Conservation (phyloP, 2,329 filamentous ascomycete species). For the Ophiostoma sp. region DNA sequence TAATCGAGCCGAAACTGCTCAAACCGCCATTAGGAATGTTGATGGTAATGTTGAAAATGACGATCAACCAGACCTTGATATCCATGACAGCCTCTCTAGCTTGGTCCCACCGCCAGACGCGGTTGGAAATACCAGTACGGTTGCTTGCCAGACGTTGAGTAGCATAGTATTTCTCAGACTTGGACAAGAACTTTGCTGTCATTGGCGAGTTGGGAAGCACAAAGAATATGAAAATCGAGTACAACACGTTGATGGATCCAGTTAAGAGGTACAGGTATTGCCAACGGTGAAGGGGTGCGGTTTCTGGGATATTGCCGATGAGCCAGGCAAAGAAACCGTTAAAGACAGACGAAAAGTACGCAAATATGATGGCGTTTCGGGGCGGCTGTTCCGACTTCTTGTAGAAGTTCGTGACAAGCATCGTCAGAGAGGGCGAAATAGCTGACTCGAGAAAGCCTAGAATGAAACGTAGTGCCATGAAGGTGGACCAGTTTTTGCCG, state of each 20-base stretch:
- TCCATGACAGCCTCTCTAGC: constrained; percentile 9
- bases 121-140: constrained; percentile 14
- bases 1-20: constrained; percentile 11
- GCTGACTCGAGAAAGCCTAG: constrained; percentile 34
- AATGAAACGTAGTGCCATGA: constrained; percentile 33
- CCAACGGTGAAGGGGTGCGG: constrained; percentile 3
- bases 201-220: constrained; percentile 13
- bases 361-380: constrained; percentile 18
- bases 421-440: constrained; percentile 33
- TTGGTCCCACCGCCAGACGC: constrained; percentile 16
- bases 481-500: constrained; percentile 31
- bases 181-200: constrained; percentile 10
- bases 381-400: constrained; percentile 26
- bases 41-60: constrained; percentile 3
- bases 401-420: constrained; percentile 35
- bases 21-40: constrained; percentile 17
- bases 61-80: constrained; percentile 14
- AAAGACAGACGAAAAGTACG: constrained; percentile 7
- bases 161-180: constrained; percentile 6
- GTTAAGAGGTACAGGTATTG: constrained; percentile 12
- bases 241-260: constrained; percentile 13
- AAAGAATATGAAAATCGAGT: not conserved
- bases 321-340: constrained; percentile 16
- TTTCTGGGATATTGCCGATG: constrained; percentile 11
- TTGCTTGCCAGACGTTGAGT: constrained; percentile 10